A percentile compares a stretch with the other conserved stretches of the same genome.
These are phyloP conservation scores for Breviolum minutum DNA, from an alignment of 73 alveolate species.

Conservation along the genomic window DNA sequence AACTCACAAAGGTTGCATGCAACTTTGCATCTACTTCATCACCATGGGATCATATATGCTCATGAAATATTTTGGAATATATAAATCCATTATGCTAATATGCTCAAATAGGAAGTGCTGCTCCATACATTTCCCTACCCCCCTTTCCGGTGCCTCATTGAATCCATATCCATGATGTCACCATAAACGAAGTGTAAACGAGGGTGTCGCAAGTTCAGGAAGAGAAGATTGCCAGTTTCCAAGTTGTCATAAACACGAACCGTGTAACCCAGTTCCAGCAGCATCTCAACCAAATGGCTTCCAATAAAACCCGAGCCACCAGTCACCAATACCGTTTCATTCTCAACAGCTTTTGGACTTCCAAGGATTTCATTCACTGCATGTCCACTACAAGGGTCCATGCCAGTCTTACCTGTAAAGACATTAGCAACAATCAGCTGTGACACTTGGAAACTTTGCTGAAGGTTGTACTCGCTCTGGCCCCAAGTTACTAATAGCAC, in stretches of 20 bases:
- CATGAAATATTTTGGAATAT: neutral
- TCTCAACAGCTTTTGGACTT: neutral
- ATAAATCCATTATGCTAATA: too few species aligned
- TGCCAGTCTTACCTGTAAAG: conserved; percentile 27
- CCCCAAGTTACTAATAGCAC: neutral
- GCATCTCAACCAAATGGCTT: conserved; percentile 96
- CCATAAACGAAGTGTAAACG: conserved; percentile 49
- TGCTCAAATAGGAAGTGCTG: neutral
- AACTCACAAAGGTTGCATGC: neutral
- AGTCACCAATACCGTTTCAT: conserved; percentile 95
- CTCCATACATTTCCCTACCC: too few species aligned
- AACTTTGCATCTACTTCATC: too few species aligned
- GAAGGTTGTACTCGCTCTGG: neutral
- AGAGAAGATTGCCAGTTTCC: conserved; percentile 96
- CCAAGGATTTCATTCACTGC: conserved; percentile 16
- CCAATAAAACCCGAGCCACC: conserved; percentile 98
- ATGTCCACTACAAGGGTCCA: conserved; percentile 22
- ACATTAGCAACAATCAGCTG: neutral
- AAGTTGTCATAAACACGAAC: conserved; percentile 97
- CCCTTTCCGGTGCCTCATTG: conserved; percentile 1
- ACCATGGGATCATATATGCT: neutral
- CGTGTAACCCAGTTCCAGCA: conserved; percentile 96
- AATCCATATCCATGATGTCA: conserved; percentile 79
- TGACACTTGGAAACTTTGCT: neutral
- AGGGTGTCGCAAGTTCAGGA: conserved; percentile 71